Base-by-base conservation (phyloP, 75 land plant genomes). In the Gnetum montanum region DNA sequence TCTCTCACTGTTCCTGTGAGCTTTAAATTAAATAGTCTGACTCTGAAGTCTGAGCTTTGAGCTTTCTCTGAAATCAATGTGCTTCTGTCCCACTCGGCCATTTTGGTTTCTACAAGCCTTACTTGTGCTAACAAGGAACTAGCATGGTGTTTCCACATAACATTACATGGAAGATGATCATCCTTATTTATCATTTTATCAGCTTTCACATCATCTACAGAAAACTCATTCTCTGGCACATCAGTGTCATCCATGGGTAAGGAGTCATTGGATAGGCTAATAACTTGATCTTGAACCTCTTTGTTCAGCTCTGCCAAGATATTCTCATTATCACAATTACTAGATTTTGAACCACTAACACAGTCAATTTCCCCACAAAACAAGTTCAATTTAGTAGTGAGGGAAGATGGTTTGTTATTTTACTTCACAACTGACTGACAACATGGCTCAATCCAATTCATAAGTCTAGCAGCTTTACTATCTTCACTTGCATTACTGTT, bases 61-160 rank as follows among this genome's bases (percentile, higher is more conserved):
- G n/a, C n/a, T n/a, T n/a, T n/a, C n/a, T n/a, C n/a, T n/a, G n/a
- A n/a, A n/a, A n/a, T n/a, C n/a, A n/a, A n/a, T n/a, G n/a, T n/a
- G n/a, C n/a, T n/a, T n/a, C n/a, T n/a, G n/a, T n/a, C n/a, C n/a
- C n/a, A n/a, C n/a, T n/a, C n/a, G n/a, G n/a, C n/a, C n/a, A n/a
- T n/a, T n/a, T n/a, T n/a, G n/a, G n/a, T n/a, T n/a, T n/a, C 29
- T 1, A 25, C 28, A 27, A 48, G 50, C 25, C 15, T 48, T 30
- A 0, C 75, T 56, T 85, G 85, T 28, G 43, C 60, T 58, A 70
- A 76, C 36, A 81, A 57, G 16, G 66, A 58, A 8, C 71, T 43
- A 1, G 72, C 76, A 5, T 63, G 63, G 49, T 61, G 68, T 59
- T 70, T 85, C 93, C 82, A 80, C 93, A 89, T 85, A 24, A 79